A percentile compares a stretch with the other conserved stretches of the same genome.
Conservation (phyloP, 2,329 filamentous ascomycete species). For the Daldinia sp. region DNA sequence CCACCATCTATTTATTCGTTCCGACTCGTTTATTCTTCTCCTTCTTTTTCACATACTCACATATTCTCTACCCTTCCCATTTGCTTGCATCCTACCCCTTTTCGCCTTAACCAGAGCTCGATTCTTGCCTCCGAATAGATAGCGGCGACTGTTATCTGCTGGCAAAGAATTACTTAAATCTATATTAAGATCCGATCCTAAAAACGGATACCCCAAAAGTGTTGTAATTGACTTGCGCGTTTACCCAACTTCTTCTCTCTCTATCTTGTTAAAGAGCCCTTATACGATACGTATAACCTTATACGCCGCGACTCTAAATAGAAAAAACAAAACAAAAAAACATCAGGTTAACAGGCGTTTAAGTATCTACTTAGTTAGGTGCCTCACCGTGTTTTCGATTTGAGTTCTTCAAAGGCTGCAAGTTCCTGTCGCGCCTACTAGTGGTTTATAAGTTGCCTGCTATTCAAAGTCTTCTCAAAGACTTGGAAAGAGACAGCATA, state of each 20-base stretch:
- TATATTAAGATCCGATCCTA: neutral
- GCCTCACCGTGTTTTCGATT: neutral
- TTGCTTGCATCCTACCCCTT: neutral
- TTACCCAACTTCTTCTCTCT: neutral
- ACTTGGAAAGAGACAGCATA: neutral
- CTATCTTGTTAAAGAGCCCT: neutral
- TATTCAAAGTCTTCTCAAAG: neutral
- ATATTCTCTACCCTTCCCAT: no score
- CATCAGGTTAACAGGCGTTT: neutral
- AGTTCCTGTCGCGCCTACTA: neutral
- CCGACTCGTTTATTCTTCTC: neutral
- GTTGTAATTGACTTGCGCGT: neutral
- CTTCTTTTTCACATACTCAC: no score
- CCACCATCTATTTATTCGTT: no score
- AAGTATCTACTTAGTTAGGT: slow-evolving; percentile 3
- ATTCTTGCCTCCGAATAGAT: neutral
- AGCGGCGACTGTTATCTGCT: neutral
- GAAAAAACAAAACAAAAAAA: neutral
- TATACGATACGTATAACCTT: neutral
- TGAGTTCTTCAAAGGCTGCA: neutral
- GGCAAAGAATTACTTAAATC: neutral
- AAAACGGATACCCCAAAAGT: neutral
- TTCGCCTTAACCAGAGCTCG: neutral
- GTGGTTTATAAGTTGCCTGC: neutral
- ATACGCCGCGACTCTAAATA: neutral